Evolutionary conservation across 768 basidiomycete species (phyloP).

Genomic region (Pisolithus orientalis): DNA sequence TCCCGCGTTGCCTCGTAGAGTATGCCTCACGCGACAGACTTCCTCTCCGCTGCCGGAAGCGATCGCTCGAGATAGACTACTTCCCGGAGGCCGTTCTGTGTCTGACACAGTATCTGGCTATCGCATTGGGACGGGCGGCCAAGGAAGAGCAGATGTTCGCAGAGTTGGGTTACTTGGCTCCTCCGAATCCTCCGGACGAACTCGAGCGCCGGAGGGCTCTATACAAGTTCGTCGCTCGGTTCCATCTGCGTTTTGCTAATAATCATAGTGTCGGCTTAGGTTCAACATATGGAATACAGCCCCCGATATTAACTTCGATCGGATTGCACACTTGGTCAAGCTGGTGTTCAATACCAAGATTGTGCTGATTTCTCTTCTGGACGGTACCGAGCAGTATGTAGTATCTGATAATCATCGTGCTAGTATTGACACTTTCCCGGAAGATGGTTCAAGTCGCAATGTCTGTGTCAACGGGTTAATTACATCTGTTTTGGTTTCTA

Average conservation of each 20-base stretch:
- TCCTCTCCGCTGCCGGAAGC: slow-evolving; percentile 57
- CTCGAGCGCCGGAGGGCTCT: slow-evolving; percentile 74
- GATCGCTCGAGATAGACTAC: slow-evolving; percentile 23
- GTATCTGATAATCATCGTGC: slow-evolving; percentile 3
- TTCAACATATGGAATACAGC: slow-evolving; percentile 89
- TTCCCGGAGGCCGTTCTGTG: slow-evolving; percentile 28
- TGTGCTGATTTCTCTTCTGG: slow-evolving; percentile 78
- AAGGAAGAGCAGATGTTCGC: slow-evolving; percentile 65
- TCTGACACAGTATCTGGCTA: slow-evolving; percentile 27
- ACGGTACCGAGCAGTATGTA: slow-evolving; percentile 74
- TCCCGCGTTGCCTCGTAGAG: slow-evolving; percentile 44
- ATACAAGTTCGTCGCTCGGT: slow-evolving; percentile 56
- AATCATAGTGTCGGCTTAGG: slow-evolving; percentile 31
- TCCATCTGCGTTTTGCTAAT: not conserved
- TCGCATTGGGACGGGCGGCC: slow-evolving; percentile 43
- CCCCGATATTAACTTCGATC: slow-evolving; percentile 85
- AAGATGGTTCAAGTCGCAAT: slow-evolving; percentile 89
- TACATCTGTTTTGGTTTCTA: not conserved
- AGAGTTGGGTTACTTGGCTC: slow-evolving; percentile 63
- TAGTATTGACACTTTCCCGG: slow-evolving; percentile 6
- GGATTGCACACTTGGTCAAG: slow-evolving; percentile 89
- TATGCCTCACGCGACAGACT: slow-evolving; percentile 54
- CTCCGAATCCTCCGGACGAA: slow-evolving; percentile 84
- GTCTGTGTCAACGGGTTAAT: slow-evolving; percentile 36
- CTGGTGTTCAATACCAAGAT: slow-evolving; percentile 88